Evolutionary conservation across 164 flowering plant genomes (phyloP).

Genomic region (Liquidambar formosana): DNA sequence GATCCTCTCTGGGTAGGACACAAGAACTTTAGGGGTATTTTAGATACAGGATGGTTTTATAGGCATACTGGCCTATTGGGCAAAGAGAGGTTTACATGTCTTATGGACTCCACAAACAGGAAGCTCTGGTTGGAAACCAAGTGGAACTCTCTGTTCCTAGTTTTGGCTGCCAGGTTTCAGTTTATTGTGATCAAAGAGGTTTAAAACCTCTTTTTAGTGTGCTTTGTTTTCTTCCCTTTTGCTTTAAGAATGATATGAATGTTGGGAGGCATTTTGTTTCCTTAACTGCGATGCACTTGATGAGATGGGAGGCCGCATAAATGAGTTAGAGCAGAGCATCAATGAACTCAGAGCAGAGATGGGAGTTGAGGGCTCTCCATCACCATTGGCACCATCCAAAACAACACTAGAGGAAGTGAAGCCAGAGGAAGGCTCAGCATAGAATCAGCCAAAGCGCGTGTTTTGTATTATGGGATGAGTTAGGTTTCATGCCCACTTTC

Average conservation of each 20-base stretch:
- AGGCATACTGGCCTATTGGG: background rate
- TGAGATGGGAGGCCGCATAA: constrained; percentile 80
- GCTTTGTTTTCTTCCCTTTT: background rate
- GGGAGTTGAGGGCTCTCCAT: constrained; percentile 74
- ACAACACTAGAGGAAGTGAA: constrained; percentile 32
- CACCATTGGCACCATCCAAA: constrained; percentile 47
- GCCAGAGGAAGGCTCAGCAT: constrained; percentile 32
- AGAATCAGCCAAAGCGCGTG: background rate
- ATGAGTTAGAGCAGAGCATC: constrained; percentile 89
- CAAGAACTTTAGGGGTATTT: too few relatives aligned
- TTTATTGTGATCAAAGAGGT: too few relatives aligned
- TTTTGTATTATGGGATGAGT: background rate
- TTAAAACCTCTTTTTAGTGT: background rate
- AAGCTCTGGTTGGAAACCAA: too few relatives aligned
- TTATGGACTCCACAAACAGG: background rate
- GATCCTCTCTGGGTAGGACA: too few relatives aligned
- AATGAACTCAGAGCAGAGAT: constrained; percentile 76
- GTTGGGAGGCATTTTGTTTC: constrained; percentile 19
- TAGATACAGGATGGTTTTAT: background rate
- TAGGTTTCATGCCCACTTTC: background rate
- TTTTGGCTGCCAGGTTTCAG: too few relatives aligned
- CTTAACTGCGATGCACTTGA: constrained; percentile 71
- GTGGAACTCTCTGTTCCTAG: too few relatives aligned
- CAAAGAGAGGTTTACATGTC: background rate
- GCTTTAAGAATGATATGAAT: background rate